These are phyloP conservation scores for Diaporthe destruens DNA, from an alignment of 2,329 filamentous ascomycete species.

Conservation along the genomic window DNA sequence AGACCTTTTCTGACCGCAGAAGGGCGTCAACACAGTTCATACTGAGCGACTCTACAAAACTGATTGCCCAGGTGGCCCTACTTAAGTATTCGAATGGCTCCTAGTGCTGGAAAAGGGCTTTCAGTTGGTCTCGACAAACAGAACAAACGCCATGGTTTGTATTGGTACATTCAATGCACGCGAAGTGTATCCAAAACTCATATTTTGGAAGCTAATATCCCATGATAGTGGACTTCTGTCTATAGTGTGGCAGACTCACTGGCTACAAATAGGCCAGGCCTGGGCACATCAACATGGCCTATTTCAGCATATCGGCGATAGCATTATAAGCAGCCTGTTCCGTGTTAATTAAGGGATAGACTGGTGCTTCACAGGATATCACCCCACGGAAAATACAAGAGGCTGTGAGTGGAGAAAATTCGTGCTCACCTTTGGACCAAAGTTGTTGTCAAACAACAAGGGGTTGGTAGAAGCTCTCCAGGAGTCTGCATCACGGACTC, in stretches of 20 bases:
- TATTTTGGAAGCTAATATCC: background rate
- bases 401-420: too few species aligned
- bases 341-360: too few species aligned
- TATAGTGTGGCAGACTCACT: background rate
- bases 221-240: background rate
- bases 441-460: slow-evolving; percentile 66
- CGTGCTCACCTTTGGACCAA: slow-evolving; percentile 56
- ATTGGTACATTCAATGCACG: background rate
- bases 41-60: too few species aligned
- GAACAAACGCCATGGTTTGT: background rate
- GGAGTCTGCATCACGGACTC: slow-evolving; percentile 55
- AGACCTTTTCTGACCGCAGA: too few species aligned
- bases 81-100: too few species aligned
- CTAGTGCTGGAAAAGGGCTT: too few species aligned
- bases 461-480: slow-evolving; percentile 64
- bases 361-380: too few species aligned
- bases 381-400: too few species aligned
- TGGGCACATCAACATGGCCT: slow-evolving; percentile 42
- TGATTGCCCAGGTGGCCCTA: too few species aligned
- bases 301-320: slow-evolving; percentile 44
- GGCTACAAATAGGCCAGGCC: background rate
- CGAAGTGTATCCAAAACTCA: background rate
- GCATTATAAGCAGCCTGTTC: slow-evolving; percentile 60
- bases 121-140: background rate
- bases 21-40: too few species aligned